phyloP scores from a whole-genome alignment of 2,329 filamentous ascomycete genomes.

The Aspergillus terreus region DNA sequence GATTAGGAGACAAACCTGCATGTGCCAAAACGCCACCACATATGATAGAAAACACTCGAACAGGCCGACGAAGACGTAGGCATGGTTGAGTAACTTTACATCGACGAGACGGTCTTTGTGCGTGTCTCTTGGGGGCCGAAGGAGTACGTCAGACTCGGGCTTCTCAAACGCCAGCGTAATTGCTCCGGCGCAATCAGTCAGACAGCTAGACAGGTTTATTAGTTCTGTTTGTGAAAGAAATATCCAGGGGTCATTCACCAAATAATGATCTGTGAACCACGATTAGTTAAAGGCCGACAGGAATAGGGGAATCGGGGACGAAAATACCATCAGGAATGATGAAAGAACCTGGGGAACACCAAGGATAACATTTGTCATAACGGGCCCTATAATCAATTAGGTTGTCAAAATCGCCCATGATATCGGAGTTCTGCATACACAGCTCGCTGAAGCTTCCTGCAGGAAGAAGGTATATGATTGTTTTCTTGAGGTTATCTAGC shows the following conservation, averaged over 20 bases:
- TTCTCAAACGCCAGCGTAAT: conserved; percentile 72
- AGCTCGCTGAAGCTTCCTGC: conserved; percentile 73
- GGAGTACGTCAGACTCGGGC: conserved; percentile 70
- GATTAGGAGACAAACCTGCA: conserved; percentile 24
- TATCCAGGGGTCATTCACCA: conserved; percentile 40
- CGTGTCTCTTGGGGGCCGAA: conserved; percentile 64
- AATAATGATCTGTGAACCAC: conserved; percentile 48
- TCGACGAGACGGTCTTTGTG: conserved; percentile 70
- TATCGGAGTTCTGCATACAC: conserved; percentile 19
- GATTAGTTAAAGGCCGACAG: background rate
- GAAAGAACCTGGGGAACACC: conserved; percentile 70
- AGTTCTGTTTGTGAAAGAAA: background rate
- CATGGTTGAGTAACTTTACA: conserved; percentile 67
- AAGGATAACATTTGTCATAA: conserved; percentile 69
- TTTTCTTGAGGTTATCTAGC: conserved; percentile 68
- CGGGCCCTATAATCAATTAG: conserved; percentile 48
- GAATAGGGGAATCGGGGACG: background rate
- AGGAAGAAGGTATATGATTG: conserved; percentile 68
- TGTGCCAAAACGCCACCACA: conserved; percentile 65
- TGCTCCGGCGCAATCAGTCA: conserved; percentile 72
- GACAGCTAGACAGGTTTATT: conserved; percentile 27
- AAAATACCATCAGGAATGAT: conserved; percentile 62
- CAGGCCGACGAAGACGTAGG: conserved; percentile 68
- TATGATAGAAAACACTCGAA: conserved; percentile 59
- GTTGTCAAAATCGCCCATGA: too few species aligned